Evolutionary conservation across 2,329 filamentous ascomycete genomes (phyloP).

Genomic region (Colletotrichum melonis): DNA sequence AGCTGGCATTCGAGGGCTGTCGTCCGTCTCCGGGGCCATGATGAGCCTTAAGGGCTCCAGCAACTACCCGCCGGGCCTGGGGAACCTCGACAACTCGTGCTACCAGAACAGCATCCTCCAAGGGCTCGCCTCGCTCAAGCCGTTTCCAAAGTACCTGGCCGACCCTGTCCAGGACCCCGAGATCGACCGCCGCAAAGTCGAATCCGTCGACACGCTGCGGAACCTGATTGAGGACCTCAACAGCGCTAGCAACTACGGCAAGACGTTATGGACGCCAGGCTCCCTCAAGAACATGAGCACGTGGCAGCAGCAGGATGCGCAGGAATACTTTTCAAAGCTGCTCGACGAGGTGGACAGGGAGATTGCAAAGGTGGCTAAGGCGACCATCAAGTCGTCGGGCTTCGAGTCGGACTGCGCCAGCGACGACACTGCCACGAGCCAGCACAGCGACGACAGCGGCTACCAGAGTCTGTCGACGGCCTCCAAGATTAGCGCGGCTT

Average conservation of each 20-base stretch:
- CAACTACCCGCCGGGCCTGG: slow-evolving; percentile 74
- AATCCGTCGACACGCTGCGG: slow-evolving; percentile 59
- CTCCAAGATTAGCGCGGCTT: slow-evolving; percentile 44
- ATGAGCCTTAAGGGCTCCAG: slow-evolving; percentile 51
- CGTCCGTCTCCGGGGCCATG: slow-evolving; percentile 60
- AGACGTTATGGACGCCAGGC: slow-evolving; percentile 82
- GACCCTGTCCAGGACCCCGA: slow-evolving; percentile 48
- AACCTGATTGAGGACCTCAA: slow-evolving; percentile 78
- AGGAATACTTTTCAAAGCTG: slow-evolving; percentile 95
- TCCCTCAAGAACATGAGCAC: slow-evolving; percentile 93
- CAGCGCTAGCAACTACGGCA: slow-evolving; percentile 76
- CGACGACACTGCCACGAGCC: slow-evolving; percentile 58
- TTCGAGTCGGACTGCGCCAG: slow-evolving; percentile 52
- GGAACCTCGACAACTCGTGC: slow-evolving; percentile 95
- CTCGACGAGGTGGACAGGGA: slow-evolving; percentile 88
- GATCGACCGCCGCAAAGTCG: slow-evolving; percentile 31
- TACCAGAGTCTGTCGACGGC: slow-evolving; percentile 60
- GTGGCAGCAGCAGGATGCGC: slow-evolving; percentile 96
- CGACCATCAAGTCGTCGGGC: slow-evolving; percentile 46
- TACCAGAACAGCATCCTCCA: slow-evolving; percentile 98
- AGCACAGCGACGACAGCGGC: slow-evolving; percentile 68
- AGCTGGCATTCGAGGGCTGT: slow-evolving; percentile 66
- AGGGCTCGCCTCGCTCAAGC: slow-evolving; percentile 79
- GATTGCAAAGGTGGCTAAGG: slow-evolving; percentile 62
- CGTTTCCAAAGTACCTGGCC: slow-evolving; percentile 75